Percentiles rank a stretch among this genome's conserved stretches.
Evolutionary conservation across 2,329 filamentous ascomycete genomes (phyloP).

Genomic region (Aspergillus aculeatinus): DNA sequence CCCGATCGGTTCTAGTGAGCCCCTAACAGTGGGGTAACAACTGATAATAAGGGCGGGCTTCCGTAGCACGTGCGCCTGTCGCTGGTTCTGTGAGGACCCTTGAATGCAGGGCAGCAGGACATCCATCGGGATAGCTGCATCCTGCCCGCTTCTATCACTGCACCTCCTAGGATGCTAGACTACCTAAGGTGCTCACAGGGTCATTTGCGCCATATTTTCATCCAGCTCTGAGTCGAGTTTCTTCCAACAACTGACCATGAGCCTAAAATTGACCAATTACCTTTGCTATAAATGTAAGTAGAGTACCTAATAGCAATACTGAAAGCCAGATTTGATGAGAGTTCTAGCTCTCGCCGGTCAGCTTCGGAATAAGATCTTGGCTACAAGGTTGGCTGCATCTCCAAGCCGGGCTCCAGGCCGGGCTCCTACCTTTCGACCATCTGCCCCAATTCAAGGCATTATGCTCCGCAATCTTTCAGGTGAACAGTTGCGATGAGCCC

Average conservation of each 20-base stretch:
- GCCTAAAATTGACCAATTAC: background rate
- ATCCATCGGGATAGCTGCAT: background rate
- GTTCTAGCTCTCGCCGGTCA: background rate
- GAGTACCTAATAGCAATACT: background rate
- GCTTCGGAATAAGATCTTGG: background rate
- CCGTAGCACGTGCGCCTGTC: conserved; percentile 3
- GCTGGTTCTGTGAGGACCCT: conserved; percentile 2
- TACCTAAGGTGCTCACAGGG: background rate
- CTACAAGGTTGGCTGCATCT: background rate
- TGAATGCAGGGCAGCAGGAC: background rate
- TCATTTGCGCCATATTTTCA: background rate
- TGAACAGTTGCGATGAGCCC: background rate
- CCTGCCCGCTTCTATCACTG: background rate
- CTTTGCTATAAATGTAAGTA: background rate
- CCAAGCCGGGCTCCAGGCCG: background rate
- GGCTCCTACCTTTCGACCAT: background rate
- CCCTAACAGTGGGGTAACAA: background rate
- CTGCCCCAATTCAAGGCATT: background rate
- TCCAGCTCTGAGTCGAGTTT: background rate
- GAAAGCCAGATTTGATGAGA: background rate
- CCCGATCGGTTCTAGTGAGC: background rate
- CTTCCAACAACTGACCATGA: background rate
- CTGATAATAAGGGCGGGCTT: background rate
- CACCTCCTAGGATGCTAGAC: too few species aligned
- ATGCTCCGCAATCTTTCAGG: background rate